Percentiles rank a stretch among this genome's conserved stretches.
phyloP scores from a whole-genome alignment of 2,329 filamentous ascomycete genomes.

The Fusarium hostae region DNA sequence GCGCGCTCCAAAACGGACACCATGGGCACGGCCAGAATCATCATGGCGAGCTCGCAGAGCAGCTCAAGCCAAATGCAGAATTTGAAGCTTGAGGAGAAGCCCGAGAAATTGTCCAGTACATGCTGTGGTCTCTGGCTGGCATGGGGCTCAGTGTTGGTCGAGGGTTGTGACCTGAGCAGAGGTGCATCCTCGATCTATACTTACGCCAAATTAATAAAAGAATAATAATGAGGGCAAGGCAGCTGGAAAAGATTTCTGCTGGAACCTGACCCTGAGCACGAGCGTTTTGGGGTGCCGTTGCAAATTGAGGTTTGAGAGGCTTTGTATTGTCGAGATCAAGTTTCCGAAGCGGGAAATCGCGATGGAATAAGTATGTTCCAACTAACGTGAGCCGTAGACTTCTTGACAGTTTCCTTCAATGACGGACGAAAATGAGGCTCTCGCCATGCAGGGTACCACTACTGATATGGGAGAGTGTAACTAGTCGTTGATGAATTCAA shows the following conservation, averaged over 20 bases:
- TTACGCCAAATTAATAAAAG: too few relatives aligned
- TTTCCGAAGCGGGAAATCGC: neutral
- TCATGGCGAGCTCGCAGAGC: neutral
- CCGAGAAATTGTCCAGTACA: neutral
- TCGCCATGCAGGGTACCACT: too few relatives aligned
- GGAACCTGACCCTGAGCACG: fast-evolving
- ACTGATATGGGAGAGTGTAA: too few relatives aligned
- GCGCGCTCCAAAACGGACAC: neutral
- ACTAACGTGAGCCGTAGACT: too few relatives aligned
- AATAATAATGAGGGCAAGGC: neutral
- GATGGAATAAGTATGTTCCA: too few relatives aligned
- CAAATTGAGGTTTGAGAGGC: neutral
- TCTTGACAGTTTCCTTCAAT: too few relatives aligned
- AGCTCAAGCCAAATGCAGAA: neutral
- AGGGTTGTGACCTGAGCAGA: neutral
- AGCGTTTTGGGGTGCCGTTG: neutral
- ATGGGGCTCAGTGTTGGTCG: too few relatives aligned
- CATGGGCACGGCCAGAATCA: neutral
- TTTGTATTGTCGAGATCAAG: neutral
- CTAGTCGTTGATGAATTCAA: too few relatives aligned
- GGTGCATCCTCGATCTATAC: too few relatives aligned
- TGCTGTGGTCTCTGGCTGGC: neutral
- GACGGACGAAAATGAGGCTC: too few relatives aligned
- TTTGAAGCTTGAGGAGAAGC: neutral
- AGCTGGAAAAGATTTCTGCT: too few relatives aligned